Percentiles rank a stretch among this genome's conserved stretches.
phyloP scores from a whole-genome alignment of 257 asterid genomes.

The Penstemon newberryi region DNA sequence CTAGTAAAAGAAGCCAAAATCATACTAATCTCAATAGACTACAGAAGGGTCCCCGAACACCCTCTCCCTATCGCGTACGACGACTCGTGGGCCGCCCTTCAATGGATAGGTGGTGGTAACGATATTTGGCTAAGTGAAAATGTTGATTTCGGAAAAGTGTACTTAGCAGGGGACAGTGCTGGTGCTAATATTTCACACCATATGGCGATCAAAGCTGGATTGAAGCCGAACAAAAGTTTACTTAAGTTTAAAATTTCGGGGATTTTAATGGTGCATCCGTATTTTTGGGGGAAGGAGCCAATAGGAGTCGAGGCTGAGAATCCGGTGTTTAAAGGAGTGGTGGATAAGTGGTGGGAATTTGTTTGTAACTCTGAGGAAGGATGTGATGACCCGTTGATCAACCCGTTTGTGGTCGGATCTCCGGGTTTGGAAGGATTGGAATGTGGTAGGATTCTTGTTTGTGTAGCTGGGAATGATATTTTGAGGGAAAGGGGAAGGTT shows the following conservation, averaged over 20 bases:
- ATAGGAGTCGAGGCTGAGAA: constrained; percentile 55
- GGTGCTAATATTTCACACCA: constrained; percentile 84
- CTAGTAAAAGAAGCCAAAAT: constrained; percentile 45
- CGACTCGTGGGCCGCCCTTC: constrained; percentile 58
- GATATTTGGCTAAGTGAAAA: constrained; percentile 46
- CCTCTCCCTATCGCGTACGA: constrained; percentile 67
- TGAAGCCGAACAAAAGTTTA: not conserved
- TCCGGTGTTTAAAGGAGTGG: constrained; percentile 54
- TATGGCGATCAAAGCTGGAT: constrained; percentile 42
- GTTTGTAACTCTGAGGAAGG: constrained; percentile 62
- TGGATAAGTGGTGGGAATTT: constrained; percentile 74
- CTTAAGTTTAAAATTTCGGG: constrained; percentile 36
- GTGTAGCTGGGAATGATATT: constrained; percentile 67
- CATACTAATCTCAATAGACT: constrained; percentile 50
- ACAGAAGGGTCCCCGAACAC: constrained; percentile 60
- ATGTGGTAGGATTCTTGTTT: constrained; percentile 44
- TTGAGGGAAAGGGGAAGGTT: constrained; percentile 66
- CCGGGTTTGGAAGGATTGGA: constrained; percentile 39
- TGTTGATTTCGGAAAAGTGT: constrained; percentile 54
- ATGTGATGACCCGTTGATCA: constrained; percentile 62
- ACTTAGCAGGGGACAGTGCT: constrained; percentile 79
- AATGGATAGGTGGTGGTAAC: constrained; percentile 36
- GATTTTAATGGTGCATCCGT: constrained; percentile 60
- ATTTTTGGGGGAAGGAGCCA: constrained; percentile 71
- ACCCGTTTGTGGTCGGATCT: constrained; percentile 53